These are phyloP conservation scores for Aureobasidium zeae DNA, from an alignment of 2,329 filamentous ascomycete genomes.

Conservation along the genomic window DNA sequence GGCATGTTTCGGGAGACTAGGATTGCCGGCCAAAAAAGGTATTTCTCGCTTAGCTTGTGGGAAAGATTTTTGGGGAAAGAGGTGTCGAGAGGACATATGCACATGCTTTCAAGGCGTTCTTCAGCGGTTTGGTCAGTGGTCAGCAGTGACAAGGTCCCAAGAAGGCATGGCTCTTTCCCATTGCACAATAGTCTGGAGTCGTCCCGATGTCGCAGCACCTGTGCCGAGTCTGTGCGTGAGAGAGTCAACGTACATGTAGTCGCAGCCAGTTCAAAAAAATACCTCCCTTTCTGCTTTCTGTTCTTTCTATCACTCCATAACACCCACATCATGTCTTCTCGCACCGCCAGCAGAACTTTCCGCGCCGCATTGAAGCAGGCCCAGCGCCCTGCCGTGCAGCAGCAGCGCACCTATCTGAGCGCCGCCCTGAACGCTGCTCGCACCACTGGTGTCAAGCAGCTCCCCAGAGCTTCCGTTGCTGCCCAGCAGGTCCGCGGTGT, in stretches of 20 bases:
- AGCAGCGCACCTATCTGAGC: constrained; percentile 51
- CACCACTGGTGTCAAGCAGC: constrained; percentile 31
- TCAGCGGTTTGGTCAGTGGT: too few relatives aligned
- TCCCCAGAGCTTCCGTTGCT: constrained; percentile 38
- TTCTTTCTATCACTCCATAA: constrained; percentile 11
- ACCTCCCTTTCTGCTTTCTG: constrained; percentile 3
- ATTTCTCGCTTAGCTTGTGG: constrained; percentile 14
- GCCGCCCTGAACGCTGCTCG: constrained; percentile 44
- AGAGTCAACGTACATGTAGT: constrained; percentile 4
- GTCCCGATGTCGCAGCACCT: constrained; percentile 9
- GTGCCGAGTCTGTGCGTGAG: constrained; percentile 3
- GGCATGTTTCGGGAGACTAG: constrained; percentile 1
- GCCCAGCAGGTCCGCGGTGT: constrained; percentile 69
- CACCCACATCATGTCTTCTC: constrained; percentile 58
- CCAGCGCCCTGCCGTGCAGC: constrained; percentile 38
- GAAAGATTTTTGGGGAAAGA: too few relatives aligned
- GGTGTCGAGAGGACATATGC: too few relatives aligned
- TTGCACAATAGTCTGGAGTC: constrained; percentile 9
- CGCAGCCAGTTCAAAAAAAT: constrained; percentile 12
- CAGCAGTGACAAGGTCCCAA: constrained; percentile 2
- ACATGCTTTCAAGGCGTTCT: too few relatives aligned
- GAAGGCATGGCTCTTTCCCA: background rate
- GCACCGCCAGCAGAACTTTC: constrained; percentile 57
- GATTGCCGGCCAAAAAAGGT: too few relatives aligned
- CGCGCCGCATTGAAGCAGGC: constrained; percentile 49